Conservation (phyloP, 768 basidiomycete species). For the Cystoderma amianthinum region DNA sequence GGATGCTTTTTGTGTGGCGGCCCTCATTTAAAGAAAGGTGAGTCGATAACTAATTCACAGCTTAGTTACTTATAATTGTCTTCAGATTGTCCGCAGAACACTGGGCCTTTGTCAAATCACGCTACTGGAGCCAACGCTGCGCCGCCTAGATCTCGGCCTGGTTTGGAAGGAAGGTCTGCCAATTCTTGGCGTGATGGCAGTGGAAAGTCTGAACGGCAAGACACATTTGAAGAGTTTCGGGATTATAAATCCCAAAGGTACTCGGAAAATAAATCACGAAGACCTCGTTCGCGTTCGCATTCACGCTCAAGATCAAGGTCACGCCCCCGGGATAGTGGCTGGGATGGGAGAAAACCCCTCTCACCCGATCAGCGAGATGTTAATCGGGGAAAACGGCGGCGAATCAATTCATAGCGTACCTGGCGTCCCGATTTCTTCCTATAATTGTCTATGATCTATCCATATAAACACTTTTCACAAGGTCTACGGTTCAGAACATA, state of each 20-base stretch:
- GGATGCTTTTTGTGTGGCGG: constrained; percentile 96
- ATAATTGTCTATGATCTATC: not conserved
- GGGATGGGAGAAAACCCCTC: too few species aligned
- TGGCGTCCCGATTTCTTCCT: too few species aligned
- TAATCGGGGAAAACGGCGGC: not conserved
- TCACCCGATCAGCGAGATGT: too few species aligned
- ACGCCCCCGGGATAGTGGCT: too few species aligned
- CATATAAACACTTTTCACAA: too few species aligned
- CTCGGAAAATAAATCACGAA: too few species aligned
- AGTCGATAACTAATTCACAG: constrained; percentile 4
- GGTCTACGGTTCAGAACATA: too few species aligned
- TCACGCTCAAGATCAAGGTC: too few species aligned
- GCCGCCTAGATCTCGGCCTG: constrained; percentile 19
- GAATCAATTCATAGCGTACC: not conserved
- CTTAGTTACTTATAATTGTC: not conserved
- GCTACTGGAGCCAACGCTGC: constrained; percentile 27
- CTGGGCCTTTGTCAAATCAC: constrained; percentile 17
- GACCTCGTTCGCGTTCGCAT: too few species aligned
- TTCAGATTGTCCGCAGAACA: constrained; percentile 31
- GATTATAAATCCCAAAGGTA: too few species aligned
- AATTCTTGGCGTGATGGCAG: constrained; percentile 28
- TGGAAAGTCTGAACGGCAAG: too few species aligned
- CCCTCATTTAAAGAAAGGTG: constrained; percentile 88
- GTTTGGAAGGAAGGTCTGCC: constrained; percentile 22
- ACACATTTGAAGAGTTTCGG: too few species aligned